Conservation (phyloP, 768 basidiomycete species). For the Ephemerocybe angulata region DNA sequence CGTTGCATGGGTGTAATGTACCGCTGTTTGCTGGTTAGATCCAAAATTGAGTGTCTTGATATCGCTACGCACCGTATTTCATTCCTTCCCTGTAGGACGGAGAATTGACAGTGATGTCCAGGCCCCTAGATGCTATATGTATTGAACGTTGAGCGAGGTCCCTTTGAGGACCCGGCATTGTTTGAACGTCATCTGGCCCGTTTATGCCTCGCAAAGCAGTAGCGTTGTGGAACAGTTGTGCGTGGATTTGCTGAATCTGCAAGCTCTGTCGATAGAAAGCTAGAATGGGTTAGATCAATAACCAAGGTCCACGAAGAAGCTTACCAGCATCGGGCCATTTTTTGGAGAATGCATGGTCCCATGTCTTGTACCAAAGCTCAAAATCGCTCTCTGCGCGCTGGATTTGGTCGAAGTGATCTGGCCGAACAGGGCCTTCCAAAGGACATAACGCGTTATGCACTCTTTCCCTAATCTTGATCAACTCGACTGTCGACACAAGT, state of each 20-base stretch:
- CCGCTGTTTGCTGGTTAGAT: constrained; percentile 44
- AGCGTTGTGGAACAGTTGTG: constrained; percentile 84
- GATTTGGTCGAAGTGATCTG: constrained; percentile 68
- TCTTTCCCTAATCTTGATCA: constrained; percentile 85
- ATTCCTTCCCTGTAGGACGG: constrained; percentile 86
- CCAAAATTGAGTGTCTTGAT: background rate
- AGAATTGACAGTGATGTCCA: constrained; percentile 84
- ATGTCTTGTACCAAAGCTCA: constrained; percentile 73
- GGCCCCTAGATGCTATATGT: constrained; percentile 69
- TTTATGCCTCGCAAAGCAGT: constrained; percentile 78
- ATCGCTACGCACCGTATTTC: constrained; percentile 67
- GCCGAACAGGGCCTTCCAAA: constrained; percentile 67
- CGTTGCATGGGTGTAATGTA: constrained; percentile 89
- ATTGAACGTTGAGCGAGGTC: constrained; percentile 82
- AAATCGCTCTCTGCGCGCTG: constrained; percentile 76
- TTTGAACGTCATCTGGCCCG: constrained; percentile 80
- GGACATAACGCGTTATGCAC: constrained; percentile 82
- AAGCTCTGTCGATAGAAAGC: constrained; percentile 87
- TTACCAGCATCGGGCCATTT: constrained; percentile 80
- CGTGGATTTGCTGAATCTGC: constrained; percentile 84
- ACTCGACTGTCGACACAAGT: constrained; percentile 89
- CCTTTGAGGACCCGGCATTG: constrained; percentile 75
- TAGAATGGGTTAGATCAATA: constrained; percentile 21
- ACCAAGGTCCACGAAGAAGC: constrained; percentile 13
- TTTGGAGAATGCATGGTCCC: constrained; percentile 77